A percentile compares a stretch with the other conserved stretches of the same genome.
phyloP scores from a whole-genome alignment of 768 basidiomycete species.

The Lactarius pseudohatsudake region DNA sequence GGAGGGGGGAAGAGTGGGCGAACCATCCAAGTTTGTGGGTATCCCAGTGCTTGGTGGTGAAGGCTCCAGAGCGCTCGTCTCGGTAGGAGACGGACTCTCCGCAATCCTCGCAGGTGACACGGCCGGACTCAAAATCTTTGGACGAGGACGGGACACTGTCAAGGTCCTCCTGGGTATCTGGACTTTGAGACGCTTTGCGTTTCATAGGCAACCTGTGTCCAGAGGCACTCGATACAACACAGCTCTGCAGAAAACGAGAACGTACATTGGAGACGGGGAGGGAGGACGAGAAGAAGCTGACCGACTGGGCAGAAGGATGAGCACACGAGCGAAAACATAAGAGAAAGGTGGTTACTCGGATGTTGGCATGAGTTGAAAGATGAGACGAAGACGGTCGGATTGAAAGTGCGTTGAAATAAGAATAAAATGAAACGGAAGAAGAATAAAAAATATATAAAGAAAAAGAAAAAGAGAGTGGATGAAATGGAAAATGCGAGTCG shows the following conservation, averaged over 20 bases:
- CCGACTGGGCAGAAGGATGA: slow-evolving; percentile 2
- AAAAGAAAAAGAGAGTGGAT: background rate
- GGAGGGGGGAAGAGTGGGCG: background rate
- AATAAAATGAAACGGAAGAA: background rate
- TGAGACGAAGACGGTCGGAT: background rate
- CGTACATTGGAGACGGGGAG: slow-evolving; percentile 16
- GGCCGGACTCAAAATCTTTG: slow-evolving; percentile 62
- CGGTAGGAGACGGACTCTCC: slow-evolving; percentile 62
- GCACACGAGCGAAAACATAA: background rate
- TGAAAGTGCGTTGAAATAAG: slow-evolving; percentile 10
- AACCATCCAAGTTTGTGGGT: slow-evolving; percentile 63
- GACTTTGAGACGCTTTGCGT: slow-evolving; percentile 18
- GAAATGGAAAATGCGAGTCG: background rate
- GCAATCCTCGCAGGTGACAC: slow-evolving; percentile 65
- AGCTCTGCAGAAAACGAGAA: background rate
- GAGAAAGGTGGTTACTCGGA: slow-evolving; percentile 14
- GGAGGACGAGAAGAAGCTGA: slow-evolving; percentile 2
- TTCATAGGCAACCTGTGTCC: slow-evolving; percentile 12
- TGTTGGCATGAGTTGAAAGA: slow-evolving; percentile 12
- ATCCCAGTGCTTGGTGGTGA: slow-evolving; percentile 69
- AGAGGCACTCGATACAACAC: background rate
- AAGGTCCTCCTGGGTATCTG: background rate
- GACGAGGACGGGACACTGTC: slow-evolving; percentile 18
- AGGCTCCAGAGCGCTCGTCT: slow-evolving; percentile 59
- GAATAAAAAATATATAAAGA: background rate